A percentile compares a stretch with the other conserved stretches of the same genome.
These are phyloP conservation scores for Pseudocercospora ulei DNA, from an alignment of 2,329 filamentous ascomycete genomes.

Conservation along the genomic window DNA sequence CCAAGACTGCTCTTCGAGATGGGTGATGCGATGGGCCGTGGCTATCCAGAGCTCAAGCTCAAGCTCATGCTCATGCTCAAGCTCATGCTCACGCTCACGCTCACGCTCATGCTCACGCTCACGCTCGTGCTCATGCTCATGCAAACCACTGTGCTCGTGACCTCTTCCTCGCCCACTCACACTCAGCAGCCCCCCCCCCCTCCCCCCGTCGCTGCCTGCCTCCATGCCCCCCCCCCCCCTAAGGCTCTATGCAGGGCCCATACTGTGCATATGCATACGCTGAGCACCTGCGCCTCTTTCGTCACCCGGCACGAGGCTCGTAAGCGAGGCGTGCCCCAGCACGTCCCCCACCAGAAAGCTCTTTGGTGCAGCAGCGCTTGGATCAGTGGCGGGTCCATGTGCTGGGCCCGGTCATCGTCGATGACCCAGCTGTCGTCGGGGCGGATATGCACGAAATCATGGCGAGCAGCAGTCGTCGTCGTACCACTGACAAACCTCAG, in stretches of 20 bases:
- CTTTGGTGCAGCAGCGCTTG: conserved; percentile 6
- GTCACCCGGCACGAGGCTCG: too few species aligned
- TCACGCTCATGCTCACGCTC: too few species aligned
- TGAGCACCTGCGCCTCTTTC: conserved; percentile 12
- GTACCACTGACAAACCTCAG: conserved; percentile 5
- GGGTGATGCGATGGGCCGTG: conserved; percentile 2
- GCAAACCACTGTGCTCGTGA: conserved; percentile 21
- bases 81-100: too few species aligned
- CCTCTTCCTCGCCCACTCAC: conserved; percentile 15
- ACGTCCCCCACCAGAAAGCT: too few species aligned
- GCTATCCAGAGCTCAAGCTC: too few species aligned
- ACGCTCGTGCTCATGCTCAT: too few species aligned
- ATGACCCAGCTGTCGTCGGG: conserved; percentile 16
- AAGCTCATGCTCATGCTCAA: too few species aligned
- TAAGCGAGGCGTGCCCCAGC: too few species aligned
- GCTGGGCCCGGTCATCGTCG: conserved; percentile 16
- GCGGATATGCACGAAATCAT: conserved; percentile 20
- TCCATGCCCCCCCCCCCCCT: background rate
- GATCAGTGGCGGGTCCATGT: conserved; percentile 11
- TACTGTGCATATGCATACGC: conserved; percentile 10
- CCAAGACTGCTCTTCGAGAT: too few species aligned
- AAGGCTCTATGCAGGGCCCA: conserved; percentile 6
- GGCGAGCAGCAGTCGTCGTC: conserved; percentile 16
- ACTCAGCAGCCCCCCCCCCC: too few species aligned
- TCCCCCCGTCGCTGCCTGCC: too few species aligned